Evolutionary conservation across 2,329 filamentous ascomycete genomes (phyloP).

Genomic region (Monosporascus sp.): DNA sequence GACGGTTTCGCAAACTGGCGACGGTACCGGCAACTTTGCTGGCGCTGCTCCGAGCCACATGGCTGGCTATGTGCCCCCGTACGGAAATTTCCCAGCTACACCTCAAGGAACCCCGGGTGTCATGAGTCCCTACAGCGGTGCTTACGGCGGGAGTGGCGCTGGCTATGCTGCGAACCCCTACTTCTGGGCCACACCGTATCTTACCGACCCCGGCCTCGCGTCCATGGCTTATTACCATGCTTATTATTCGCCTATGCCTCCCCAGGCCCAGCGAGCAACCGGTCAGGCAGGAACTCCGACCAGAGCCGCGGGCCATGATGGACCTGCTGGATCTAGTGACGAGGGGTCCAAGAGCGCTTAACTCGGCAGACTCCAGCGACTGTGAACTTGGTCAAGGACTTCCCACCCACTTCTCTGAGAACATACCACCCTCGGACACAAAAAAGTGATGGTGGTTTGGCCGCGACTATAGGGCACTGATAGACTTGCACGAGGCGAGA

Average conservation of each 20-base stretch:
- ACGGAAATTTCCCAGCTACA: conserved; percentile 7
- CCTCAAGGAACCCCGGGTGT: conserved; percentile 12
- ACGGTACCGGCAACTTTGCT: background rate
- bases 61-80: conserved; percentile 5
- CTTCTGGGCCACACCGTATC: conserved; percentile 22
- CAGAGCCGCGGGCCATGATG: background rate
- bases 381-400: background rate
- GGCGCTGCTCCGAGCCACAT: background rate
- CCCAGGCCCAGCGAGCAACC: background rate
- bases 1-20: background rate
- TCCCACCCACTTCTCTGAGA: background rate
- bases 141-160: background rate
- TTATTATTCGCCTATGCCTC: conserved; percentile 1
- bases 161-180: conserved; percentile 11
- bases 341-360: background rate
- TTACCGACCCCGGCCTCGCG: conserved; percentile 17
- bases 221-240: conserved; percentile 5
- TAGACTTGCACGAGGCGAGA: too few relatives aligned
- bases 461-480: too few relatives aligned
- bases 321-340: background rate
- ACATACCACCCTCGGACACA: background rate
- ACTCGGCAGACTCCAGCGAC: background rate
- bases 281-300: background rate
- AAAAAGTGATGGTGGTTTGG: too few relatives aligned
- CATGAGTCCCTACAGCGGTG: conserved; percentile 10